Conservation (phyloP, 257 asterid species). For the Solanum chiquidenum region DNA sequence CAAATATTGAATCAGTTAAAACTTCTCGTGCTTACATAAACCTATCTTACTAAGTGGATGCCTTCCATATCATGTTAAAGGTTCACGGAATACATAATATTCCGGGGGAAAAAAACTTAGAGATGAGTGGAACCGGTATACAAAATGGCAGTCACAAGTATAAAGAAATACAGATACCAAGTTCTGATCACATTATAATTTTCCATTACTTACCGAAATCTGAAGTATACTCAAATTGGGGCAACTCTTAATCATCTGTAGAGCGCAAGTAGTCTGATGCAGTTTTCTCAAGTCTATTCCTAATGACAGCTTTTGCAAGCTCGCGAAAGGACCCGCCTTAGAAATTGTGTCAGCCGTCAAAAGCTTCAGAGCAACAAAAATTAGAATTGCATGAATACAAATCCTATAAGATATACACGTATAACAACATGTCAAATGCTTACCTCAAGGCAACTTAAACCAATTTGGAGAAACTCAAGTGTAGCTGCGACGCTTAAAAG, state of each 20-base stretch:
- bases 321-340: not conserved
- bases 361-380: not conserved
- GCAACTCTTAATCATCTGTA: not conserved
- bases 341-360: not conserved
- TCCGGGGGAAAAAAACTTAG: not conserved
- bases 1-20: not conserved
- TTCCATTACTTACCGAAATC: not conserved
- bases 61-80: not conserved
- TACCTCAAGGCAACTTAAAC: not conserved
- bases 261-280: not conserved
- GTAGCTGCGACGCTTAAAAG: not conserved
- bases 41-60: not conserved
- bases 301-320: not conserved
- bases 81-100: too few relatives aligned
- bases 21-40: not conserved
- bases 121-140: not conserved
- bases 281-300: not conserved
- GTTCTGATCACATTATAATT: not conserved
- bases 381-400: not conserved
- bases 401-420: not conserved
- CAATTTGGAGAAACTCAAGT: not conserved
- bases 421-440: not conserved
- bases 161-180: not conserved
- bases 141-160: not conserved
- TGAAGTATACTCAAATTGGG: not conserved